Conservation (phyloP, 2,329 filamentous ascomycete species). For the Endoconidiophora polonica region DNA sequence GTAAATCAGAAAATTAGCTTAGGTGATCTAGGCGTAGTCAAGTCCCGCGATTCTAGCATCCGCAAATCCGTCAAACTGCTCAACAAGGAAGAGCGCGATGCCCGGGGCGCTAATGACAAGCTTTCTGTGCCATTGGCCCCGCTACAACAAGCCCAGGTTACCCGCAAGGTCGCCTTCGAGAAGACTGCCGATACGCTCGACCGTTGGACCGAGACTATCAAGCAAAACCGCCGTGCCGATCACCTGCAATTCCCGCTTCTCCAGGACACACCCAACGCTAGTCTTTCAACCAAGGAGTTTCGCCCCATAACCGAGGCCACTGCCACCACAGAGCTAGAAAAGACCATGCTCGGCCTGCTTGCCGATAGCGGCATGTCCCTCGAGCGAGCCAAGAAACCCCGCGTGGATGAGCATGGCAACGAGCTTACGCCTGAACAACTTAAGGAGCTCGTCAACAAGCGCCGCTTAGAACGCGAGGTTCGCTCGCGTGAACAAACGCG, state of each 20-base stretch:
- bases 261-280: conserved; percentile 47
- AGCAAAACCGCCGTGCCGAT: conserved; percentile 80
- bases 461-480: conserved; percentile 67
- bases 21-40: conserved; percentile 54
- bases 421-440: conserved; percentile 52
- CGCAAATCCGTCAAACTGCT: conserved; percentile 68
- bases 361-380: conserved; percentile 65
- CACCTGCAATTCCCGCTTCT: conserved; percentile 76
- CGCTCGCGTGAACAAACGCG: conserved; percentile 79
- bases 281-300: conserved; percentile 45
- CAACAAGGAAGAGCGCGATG: conserved; percentile 41
- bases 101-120: conserved; percentile 36
- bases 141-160: conserved; percentile 69
- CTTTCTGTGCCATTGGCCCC: conserved; percentile 70
- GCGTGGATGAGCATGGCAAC: conserved; percentile 27
- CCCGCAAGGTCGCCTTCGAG: conserved; percentile 67
- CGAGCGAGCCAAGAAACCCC: conserved; percentile 30
- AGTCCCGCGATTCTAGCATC: conserved; percentile 55
- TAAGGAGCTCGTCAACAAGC: conserved; percentile 54
- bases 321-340: conserved; percentile 66
- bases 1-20: conserved; percentile 52
- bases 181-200: conserved; percentile 84
- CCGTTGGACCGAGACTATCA: conserved; percentile 89
- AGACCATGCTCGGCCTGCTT: conserved; percentile 73
- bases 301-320: conserved; percentile 45